Evolutionary conservation across 1,284 basidiomycete genomes (phyloP).

Genomic region (Boletus mariae): DNA sequence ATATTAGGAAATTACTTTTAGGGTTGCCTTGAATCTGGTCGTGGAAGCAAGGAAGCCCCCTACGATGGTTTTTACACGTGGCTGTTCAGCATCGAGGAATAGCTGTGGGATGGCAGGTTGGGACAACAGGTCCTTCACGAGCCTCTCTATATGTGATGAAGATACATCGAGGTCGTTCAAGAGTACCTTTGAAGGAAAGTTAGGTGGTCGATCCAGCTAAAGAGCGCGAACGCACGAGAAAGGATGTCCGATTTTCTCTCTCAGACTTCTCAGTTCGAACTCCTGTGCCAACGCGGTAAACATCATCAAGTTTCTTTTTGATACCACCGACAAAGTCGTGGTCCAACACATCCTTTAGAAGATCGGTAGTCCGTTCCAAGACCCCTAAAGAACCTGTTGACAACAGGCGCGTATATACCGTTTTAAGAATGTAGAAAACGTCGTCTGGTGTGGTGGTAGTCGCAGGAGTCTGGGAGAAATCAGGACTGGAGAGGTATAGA

Average conservation of each 20-base stretch:
- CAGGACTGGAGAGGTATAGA: conserved; percentile 64
- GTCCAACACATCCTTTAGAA: conserved; percentile 73
- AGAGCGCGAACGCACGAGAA: conserved; percentile 63
- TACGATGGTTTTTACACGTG: conserved; percentile 44
- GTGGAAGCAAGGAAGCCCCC: conserved; percentile 50
- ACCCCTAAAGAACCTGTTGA: conserved; percentile 66
- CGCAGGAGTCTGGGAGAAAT: conserved; percentile 59
- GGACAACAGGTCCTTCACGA: conserved; percentile 66
- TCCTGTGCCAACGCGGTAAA: conserved; percentile 62
- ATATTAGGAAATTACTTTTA: conserved; percentile 51
- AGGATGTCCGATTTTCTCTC: conserved; percentile 70
- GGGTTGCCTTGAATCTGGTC: conserved; percentile 63
- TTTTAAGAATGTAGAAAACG: conserved; percentile 90
- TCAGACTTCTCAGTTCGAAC: conserved; percentile 70
- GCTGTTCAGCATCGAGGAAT: conserved; percentile 62
- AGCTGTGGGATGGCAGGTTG: conserved; percentile 61
- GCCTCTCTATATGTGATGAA: conserved; percentile 78
- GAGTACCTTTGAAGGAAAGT: conserved; percentile 53
- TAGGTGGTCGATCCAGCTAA: neutral
- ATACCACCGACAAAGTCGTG: conserved; percentile 77
- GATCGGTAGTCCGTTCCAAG: conserved; percentile 57
- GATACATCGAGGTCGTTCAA: conserved; percentile 90
- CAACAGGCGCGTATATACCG: conserved; percentile 71
- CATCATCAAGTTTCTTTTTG: conserved; percentile 80
- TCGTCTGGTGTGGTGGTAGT: conserved; percentile 85